Conservation (phyloP, 164 flowering plant species). For the Macadamia tetraphylla region DNA sequence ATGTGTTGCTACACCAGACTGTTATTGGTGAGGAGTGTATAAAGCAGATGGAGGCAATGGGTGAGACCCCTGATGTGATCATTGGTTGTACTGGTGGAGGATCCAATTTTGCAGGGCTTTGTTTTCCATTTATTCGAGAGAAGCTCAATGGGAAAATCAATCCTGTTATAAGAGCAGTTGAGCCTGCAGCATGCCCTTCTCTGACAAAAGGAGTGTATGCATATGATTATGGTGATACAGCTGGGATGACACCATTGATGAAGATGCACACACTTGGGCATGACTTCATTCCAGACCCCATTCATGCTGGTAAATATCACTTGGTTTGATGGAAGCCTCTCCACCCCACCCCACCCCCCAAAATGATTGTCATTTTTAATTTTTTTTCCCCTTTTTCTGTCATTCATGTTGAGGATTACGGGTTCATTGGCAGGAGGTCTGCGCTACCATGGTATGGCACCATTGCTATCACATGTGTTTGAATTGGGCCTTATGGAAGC, state of each 20-base stretch:
- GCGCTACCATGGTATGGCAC: slow-evolving; percentile 98
- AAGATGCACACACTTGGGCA: slow-evolving; percentile 99
- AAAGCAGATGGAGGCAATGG: slow-evolving; percentile 82
- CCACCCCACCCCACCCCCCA: not conserved
- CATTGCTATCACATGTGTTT: slow-evolving; percentile 84
- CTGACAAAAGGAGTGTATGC: slow-evolving; percentile 87
- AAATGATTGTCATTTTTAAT: too few species aligned
- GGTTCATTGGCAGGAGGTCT: slow-evolving; percentile 58
- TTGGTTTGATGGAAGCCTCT: not conserved
- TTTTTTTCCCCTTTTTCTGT: too few species aligned
- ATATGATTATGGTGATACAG: slow-evolving; percentile 94
- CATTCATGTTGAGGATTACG: not conserved
- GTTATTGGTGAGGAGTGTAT: slow-evolving; percentile 94
- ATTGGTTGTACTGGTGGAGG: slow-evolving; percentile 98
- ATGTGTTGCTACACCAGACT: slow-evolving; percentile 92
- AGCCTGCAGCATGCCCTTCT: slow-evolving; percentile 93
- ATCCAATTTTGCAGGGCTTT: slow-evolving; percentile 86
- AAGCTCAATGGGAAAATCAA: slow-evolving; percentile 73
- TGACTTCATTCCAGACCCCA: slow-evolving; percentile 93
- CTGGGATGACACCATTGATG: slow-evolving; percentile 91
- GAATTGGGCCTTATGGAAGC: slow-evolving; percentile 91
- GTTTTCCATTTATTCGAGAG: slow-evolving; percentile 88
- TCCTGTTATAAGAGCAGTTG: slow-evolving; percentile 84
- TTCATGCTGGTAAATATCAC: slow-evolving; percentile 77
- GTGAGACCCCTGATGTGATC: slow-evolving; percentile 85